Evolutionary conservation across 768 basidiomycete genomes (phyloP), one percentile per base, ranked within the genome.

Genomic region (Leucocoprinus leucothites): DNA sequence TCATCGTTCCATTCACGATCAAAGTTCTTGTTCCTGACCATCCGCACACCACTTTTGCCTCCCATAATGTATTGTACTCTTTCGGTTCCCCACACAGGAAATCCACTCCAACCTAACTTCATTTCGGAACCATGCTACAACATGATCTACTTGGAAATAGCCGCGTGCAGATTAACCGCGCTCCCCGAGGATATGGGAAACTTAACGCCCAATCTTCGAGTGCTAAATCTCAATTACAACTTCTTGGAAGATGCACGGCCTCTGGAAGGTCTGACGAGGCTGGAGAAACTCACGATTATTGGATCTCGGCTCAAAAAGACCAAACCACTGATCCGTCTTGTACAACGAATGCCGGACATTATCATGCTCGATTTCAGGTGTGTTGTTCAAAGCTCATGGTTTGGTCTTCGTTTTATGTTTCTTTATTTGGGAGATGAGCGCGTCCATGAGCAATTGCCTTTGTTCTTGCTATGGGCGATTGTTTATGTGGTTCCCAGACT

Each of bases 161-260:
- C 94, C 16, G 89, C 72, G 38, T 98, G 97, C 68, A 82, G 89
- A 58, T 74, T 98, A 59, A 86, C 83, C 34, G 63, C 62, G 51
- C 82, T 97, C 47, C 95, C 95, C n/a, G 63, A 69, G 61, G 79
- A 82, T 40, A 74, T 97, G 61, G 78, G 80, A 51, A 65, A 65
- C 44, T 71, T 89, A 53, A 74, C 86, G 46, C 96, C 97, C 28
- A 97, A 95, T 69, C 71, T 98, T 64, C 85, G 94, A 52, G 86
- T 86, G 57, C 74, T 98, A 71, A 98, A 98, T 76, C 82, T 98
- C 61, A 96, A 98, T 78, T 96, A 97, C 78, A 98, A 98, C 70
- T 98, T 95, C 70, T 67, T 98, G 68, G 84, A 94, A 62, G 86
- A 90, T 63, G 71, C 82, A 51, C 69, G 79, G 59, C 71, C 75